Evolutionary conservation across 75 land plant genomes (phyloP), one percentile per base, ranked within the genome.

Genomic region (Sequoia sempervirens): DNA sequence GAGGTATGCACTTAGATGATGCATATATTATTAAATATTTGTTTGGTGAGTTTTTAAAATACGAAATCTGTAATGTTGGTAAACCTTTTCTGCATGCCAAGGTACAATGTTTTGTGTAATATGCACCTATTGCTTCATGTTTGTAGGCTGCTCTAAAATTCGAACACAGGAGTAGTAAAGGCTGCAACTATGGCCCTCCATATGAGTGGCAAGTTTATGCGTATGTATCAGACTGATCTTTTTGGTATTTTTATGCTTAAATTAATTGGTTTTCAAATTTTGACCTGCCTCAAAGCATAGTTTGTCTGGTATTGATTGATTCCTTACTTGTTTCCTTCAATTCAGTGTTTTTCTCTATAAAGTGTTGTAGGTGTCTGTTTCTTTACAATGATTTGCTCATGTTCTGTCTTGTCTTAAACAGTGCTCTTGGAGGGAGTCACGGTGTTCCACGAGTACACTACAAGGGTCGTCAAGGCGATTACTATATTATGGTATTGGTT

Each of bases 121-220:
- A 41, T 36, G 82, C 40, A 12, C 47, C 13, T 79, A 18, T 15
- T 75, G 56, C 23, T 20, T 47, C 80, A 30, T 78, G 32, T 41
- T 43, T 85, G 26, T 82, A 95, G 97, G 96, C 94, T 75, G 97
- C 97, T 28, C 75, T 95, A 32, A 95, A 95, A 78, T 95, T 95
- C 88, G 97, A 95, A 80, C 97, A 95, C 87, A 85, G 92, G 66
- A 95, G 86, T 85, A 95, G 96, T 79, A 95, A 95, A 84, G 97
- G 97, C 28, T 95, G 97, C 47, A 95, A 90, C 70, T 87, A 91
- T 72, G 97, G 97, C 1, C 97, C 97, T 52, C 97, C 97, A 17
- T 90, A 91, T 80, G 97, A 95, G 79, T 95, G 97, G 97, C 92
- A 91, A 89, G 95, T 95, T 61, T 93, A 95, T 87, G 91, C 85